Evolutionary conservation across 345 rosid species (phyloP).

Genomic region (Chamaenerion angustifolium): DNA sequence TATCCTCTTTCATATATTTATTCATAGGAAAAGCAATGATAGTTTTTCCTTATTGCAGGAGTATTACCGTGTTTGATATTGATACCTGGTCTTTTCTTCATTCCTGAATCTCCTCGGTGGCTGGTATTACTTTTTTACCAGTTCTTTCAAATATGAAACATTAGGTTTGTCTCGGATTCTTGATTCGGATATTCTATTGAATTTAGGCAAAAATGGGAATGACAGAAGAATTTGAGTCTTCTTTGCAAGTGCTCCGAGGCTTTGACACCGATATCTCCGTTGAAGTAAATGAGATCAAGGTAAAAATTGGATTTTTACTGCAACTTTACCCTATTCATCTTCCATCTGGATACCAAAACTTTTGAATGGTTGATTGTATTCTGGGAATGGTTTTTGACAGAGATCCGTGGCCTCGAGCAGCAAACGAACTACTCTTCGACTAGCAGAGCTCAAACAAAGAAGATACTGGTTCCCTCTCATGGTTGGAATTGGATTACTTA

Average conservation of each 20-base stretch:
- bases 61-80: slow-evolving; percentile 66
- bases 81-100: slow-evolving; percentile 92
- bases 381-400: slow-evolving; percentile 26
- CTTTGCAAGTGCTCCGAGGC: slow-evolving; percentile 95
- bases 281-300: slow-evolving; percentile 98
- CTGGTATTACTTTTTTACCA: slow-evolving; percentile 39
- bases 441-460: slow-evolving; percentile 49
- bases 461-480: slow-evolving; percentile 63
- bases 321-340: not conserved
- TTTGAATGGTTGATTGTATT: too few relatives aligned
- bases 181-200: slow-evolving; percentile 10
- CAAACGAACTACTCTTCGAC: slow-evolving; percentile 50
- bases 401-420: slow-evolving; percentile 72
- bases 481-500: slow-evolving; percentile 87
- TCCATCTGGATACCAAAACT: not conserved
- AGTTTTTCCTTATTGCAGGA: slow-evolving; percentile 31
- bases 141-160: not conserved
- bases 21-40: not conserved
- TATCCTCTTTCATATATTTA: too few relatives aligned
- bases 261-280: slow-evolving; percentile 84
- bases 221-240: slow-evolving; percentile 94
- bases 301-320: slow-evolving; percentile 7
- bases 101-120: slow-evolving; percentile 99
- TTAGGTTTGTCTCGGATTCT: slow-evolving; percentile 1
- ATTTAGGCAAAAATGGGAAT: slow-evolving; percentile 96